These are phyloP conservation scores for Coelastrella sp. DNA, from an alignment of 139 green algal genomes.

Conservation along the genomic window DNA sequence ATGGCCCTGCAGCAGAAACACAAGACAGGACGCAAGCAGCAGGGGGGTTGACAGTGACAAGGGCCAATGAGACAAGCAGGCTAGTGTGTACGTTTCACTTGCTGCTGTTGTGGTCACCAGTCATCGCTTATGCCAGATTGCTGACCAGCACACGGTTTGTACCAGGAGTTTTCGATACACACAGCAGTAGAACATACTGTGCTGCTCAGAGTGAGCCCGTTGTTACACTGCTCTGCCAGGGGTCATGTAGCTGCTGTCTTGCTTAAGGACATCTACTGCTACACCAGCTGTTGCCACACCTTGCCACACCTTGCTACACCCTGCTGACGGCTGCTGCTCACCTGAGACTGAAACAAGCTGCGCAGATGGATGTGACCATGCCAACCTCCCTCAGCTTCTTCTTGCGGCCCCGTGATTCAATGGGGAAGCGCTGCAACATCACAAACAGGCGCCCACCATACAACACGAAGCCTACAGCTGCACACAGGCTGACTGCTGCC, in stretches of 20 bases:
- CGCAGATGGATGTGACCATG: conserved; percentile 94
- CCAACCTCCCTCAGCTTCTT: conserved; percentile 98
- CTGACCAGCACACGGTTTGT: too few species aligned
- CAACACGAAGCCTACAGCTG: conserved; percentile 90
- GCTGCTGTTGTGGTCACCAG: too few species aligned
- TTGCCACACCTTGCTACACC: not conserved
- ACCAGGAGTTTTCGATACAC: too few species aligned
- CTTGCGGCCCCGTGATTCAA: conserved; percentile 89
- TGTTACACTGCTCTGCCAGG: too few species aligned
- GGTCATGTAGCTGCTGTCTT: not conserved
- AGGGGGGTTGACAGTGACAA: too few species aligned
- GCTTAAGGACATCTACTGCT: not conserved
- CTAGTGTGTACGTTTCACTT: too few species aligned
- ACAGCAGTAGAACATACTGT: too few species aligned
- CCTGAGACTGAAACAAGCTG: conserved; percentile 88
- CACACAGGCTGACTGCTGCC: conserved; percentile 80
- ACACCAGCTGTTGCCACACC: too few species aligned
- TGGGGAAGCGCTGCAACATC: conserved; percentile 96
- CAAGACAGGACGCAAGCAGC: not conserved
- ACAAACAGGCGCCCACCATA: conserved; percentile 95
- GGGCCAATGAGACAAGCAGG: too few species aligned
- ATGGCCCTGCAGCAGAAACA: conserved; percentile 55
- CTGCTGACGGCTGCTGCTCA: conserved; percentile 27
- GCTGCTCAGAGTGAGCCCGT: too few species aligned
- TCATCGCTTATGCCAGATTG: too few species aligned